A percentile compares a stretch with the other conserved stretches of the same genome.
Conservation (phyloP, 202 grass and related monocot species). For the Hordeum pubiflorum region DNA sequence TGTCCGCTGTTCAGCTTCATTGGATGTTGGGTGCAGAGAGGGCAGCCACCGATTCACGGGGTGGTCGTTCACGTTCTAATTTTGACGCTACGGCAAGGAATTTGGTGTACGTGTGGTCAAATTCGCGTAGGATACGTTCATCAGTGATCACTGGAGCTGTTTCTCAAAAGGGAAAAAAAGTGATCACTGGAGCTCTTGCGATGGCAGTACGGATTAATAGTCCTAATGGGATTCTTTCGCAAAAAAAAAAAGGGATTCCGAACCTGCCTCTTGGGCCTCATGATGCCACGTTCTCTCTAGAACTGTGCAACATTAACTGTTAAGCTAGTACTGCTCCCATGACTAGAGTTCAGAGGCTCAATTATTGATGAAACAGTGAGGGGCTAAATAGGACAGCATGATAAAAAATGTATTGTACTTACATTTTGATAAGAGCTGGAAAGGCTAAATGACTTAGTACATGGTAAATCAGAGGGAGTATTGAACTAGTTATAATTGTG, state of each 20-base stretch:
- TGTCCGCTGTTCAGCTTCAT: conserved; percentile 14
- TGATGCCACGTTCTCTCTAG: background rate
- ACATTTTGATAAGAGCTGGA: background rate
- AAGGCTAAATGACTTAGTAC: background rate
- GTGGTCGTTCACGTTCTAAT: background rate
- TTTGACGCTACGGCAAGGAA: background rate
- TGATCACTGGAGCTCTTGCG: background rate
- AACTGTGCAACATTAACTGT: background rate
- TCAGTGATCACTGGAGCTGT: background rate
- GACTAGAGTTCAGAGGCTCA: too few relatives aligned
- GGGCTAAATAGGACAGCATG: background rate
- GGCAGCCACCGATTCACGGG: background rate
- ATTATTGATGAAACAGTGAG: background rate
- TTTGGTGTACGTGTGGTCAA: background rate
- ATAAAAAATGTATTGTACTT: background rate
- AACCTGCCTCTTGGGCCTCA: background rate
- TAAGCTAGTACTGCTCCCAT: background rate
- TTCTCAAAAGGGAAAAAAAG: background rate
- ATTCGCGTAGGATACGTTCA: background rate
- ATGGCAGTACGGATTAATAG: background rate
- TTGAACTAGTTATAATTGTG: background rate
- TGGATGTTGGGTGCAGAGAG: background rate
- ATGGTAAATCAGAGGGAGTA: background rate
- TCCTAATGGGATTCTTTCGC: background rate
- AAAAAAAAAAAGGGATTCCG: background rate